phyloP scores from a whole-genome alignment of 306 rosid species.

The Canavalia ensiformis region DNA sequence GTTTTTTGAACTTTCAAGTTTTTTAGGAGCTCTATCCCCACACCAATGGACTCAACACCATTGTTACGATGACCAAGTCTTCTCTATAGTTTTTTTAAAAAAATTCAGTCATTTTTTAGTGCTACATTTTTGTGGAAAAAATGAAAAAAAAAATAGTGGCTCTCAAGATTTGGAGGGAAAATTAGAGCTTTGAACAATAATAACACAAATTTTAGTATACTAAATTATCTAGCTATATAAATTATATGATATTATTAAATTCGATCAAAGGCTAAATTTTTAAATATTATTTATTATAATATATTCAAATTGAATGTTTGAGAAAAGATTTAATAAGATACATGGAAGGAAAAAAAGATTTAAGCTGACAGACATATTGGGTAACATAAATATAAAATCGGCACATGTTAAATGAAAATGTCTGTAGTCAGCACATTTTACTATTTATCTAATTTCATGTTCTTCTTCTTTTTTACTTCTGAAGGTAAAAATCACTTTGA shows the following conservation, averaged over 20 bases:
- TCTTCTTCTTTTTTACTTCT: not conserved
- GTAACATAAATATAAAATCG: not conserved
- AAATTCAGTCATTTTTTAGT: too few relatives aligned
- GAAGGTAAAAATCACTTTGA: not conserved
- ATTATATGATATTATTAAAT: too few relatives aligned
- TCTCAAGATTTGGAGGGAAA: not conserved
- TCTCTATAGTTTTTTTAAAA: not conserved
- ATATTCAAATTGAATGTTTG: not conserved
- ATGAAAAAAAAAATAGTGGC: not conserved
- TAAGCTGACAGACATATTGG: too few relatives aligned
- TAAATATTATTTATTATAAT: too few relatives aligned
- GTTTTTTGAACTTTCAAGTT: not conserved
- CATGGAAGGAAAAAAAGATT: not conserved
- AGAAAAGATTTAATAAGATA: not conserved
- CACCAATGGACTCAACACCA: not conserved
- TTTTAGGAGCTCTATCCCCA: not conserved
- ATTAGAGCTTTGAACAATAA: not conserved
- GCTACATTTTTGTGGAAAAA: not conserved
- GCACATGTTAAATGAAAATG: not conserved
- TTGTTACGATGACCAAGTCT: conserved; percentile 21
- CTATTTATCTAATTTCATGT: not conserved
- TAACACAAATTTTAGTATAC: too few relatives aligned
- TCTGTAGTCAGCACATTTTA: not conserved
- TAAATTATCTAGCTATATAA: too few relatives aligned
- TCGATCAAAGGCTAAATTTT: too few relatives aligned